Evolutionary conservation across 1,139 yeast genomes (phyloP), one percentile per base, ranked within the genome.

Genomic region (Groenewaldozyma auringiensis): DNA sequence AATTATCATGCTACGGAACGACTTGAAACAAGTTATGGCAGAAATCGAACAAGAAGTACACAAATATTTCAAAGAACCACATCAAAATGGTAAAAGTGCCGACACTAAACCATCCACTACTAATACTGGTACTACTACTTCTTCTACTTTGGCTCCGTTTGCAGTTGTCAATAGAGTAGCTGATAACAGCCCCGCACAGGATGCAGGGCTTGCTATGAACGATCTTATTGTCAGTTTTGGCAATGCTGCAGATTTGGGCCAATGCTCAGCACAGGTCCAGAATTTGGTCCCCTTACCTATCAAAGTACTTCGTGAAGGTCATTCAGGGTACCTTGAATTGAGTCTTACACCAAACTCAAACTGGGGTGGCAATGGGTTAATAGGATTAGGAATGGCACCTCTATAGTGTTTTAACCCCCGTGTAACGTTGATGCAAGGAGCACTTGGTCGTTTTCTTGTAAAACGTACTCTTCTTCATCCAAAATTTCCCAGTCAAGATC

Each of bases 401-500:
- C 48, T 75, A 44, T 35, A 35, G n/a, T 32, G 6, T 6, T n/a
- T n/a, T 67, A 89, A 43, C 98, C 98, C 13, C 98, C 98, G 58
- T 92, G 98, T 50, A 92, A 71, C 2, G 98, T 92, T 43, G 95
- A 84, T 3, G 96, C 92, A 60, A 92, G 89, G 2, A 94, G 78
- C 38, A 92, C 74, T 25, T 78, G 74, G 64, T 92, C 98, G 14
- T 86, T 83, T 41, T 75, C 68, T 60, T 85, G 85, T 18, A 92
- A 64, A 16, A 74, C 78, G 57, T 88, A 88, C 8, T 78, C 83
- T 57, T 85, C 92, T 65, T 81, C 88, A 11, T 89, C 97, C 61
- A 88, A 95, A 27, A 92, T 67, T 60, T 92, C 98, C 98, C 98
- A 92, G 66, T 92, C 98, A 0, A 95, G 81, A 60, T 92, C 98